Base-by-base conservation (phyloP, 306 rosid genomes). In the Acacia melanoxylon region DNA sequence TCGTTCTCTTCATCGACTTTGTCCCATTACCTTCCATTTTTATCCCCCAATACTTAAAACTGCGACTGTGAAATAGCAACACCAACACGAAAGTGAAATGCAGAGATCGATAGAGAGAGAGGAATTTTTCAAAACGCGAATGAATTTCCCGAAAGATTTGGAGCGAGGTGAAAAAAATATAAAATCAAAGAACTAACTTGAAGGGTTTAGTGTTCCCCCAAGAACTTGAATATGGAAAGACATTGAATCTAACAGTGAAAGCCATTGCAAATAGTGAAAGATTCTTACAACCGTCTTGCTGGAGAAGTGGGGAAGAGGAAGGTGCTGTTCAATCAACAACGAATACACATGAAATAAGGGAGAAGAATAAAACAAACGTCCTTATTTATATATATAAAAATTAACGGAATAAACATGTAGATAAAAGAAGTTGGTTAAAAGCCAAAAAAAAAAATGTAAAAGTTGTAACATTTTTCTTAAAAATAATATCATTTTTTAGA, bases 1-100 rank as follows among this genome's bases (percentile, higher is more conserved):
- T 83, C 0, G 94, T 94, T 68, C 85, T 88, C 89, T 87, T 76
- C 16, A 37, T 37, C 40, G 67, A 42, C 33, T 71, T 54, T 59
- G 58, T 63, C 77, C 91, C 90, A 67, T 85, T 14, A 45, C 81
- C 88, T 27, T 77, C 90, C 82, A 85, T 81, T 81, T 33, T 78
- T 51, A 44, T 40, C 5, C 69, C n/a, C 22, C 37, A 68, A 83
- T 74, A 77, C 4, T 4, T 44, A 16, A 63, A 72, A 11, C 86
- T 83, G 70, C 20, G 44, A 40, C 2, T 69, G 70, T 33, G 20
- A 35, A 33, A 66, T 16, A 35, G 13, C 45, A 5, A 5, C 13
- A 5, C 13, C 0, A 9, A 35, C 17, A 51, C 6, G 3, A 5
- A 10, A 8, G 2, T 4, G 20, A 29, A 16, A 35, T 13, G 41